These are phyloP conservation scores for Ganoderma lingzhi DNA, from an alignment of 1,284 basidiomycete species.

Conservation along the genomic window DNA sequence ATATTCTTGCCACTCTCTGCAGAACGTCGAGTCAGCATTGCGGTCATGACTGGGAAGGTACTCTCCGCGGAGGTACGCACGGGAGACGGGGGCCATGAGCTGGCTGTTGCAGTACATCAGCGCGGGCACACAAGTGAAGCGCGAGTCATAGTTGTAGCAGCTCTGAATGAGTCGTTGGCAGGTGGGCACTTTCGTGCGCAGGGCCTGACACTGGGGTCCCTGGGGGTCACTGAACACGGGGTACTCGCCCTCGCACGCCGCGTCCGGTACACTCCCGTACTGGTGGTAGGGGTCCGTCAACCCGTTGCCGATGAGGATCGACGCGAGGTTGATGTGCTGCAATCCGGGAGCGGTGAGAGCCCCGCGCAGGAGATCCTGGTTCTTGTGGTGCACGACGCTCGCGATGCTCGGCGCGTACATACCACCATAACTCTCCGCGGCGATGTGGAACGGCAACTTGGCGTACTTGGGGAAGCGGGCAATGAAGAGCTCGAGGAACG, in stretches of 20 bases:
- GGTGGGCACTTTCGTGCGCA: slow-evolving; percentile 71
- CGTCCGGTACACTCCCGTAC: slow-evolving; percentile 82
- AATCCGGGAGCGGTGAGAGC: slow-evolving; percentile 43
- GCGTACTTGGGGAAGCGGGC: slow-evolving; percentile 76
- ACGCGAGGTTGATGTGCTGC: slow-evolving; percentile 79
- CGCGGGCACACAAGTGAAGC: slow-evolving; percentile 70
- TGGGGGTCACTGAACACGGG: slow-evolving; percentile 75
- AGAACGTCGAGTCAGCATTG: neutral
- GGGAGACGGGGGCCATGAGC: slow-evolving; percentile 65
- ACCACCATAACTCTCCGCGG: slow-evolving; percentile 84
- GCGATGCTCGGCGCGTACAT: slow-evolving; percentile 85
- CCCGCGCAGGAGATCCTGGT: slow-evolving; percentile 58
- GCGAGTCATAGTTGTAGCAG: slow-evolving; percentile 68
- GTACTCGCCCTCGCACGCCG: slow-evolving; percentile 82
- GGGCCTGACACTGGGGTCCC: slow-evolving; percentile 68
- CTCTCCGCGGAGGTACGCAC: slow-evolving; percentile 49
- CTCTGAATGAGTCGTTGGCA: slow-evolving; percentile 75
- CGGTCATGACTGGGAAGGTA: slow-evolving; percentile 44
- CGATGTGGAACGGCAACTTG: slow-evolving; percentile 72
- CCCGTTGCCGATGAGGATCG: slow-evolving; percentile 85
- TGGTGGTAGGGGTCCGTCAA: slow-evolving; percentile 82
- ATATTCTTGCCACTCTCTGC: slow-evolving; percentile 74
- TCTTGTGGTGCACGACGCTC: slow-evolving; percentile 78
- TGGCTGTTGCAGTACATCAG: slow-evolving; percentile 69
- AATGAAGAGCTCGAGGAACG: slow-evolving; percentile 91